Conservation (phyloP, 2,329 filamentous ascomycete species). For the Aspergillus ochraceus region DNA sequence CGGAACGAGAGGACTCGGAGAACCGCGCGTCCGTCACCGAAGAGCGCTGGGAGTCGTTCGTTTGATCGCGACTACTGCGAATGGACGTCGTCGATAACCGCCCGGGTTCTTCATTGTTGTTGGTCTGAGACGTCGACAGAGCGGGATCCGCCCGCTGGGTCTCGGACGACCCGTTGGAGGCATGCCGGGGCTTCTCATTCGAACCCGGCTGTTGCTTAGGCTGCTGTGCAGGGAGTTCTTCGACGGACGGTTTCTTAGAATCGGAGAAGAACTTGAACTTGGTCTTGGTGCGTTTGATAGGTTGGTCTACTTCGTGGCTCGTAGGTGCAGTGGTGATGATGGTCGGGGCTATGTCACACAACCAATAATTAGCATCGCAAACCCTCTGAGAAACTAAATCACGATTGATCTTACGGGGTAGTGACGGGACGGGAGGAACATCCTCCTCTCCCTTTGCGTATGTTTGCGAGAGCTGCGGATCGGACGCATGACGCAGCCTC, state of each 20-base stretch:
- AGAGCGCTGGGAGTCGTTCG: constrained; percentile 61
- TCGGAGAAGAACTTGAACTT: constrained; percentile 42
- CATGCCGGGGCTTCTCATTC: constrained; percentile 20
- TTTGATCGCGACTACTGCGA: constrained; percentile 54
- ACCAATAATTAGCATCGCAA: constrained; percentile 17
- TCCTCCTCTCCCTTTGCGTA: constrained; percentile 65
- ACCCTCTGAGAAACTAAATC: neutral
- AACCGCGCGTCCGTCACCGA: constrained; percentile 65
- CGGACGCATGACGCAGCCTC: constrained; percentile 87
- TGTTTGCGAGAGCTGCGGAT: constrained; percentile 79
- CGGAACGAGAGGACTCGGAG: constrained; percentile 87
- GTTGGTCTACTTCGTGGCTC: constrained; percentile 55
- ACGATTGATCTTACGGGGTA: constrained; percentile 35
- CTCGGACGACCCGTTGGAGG: constrained; percentile 27
- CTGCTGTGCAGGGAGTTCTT: constrained; percentile 25
- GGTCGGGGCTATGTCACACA: constrained; percentile 49
- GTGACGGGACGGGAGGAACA: constrained; percentile 39
- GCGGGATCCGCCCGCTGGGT: constrained; percentile 30
- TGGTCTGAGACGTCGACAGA: constrained; percentile 48
- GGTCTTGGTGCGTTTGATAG: constrained; percentile 37
- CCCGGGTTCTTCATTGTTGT: constrained; percentile 64
- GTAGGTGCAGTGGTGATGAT: constrained; percentile 95
- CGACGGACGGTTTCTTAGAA: constrained; percentile 34
- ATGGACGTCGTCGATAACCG: constrained; percentile 51
- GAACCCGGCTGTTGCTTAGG: constrained; percentile 6